A percentile compares a stretch with the other conserved stretches of the same genome.
phyloP scores from a whole-genome alignment of 768 basidiomycete genomes.

The Hericium alpestre region DNA sequence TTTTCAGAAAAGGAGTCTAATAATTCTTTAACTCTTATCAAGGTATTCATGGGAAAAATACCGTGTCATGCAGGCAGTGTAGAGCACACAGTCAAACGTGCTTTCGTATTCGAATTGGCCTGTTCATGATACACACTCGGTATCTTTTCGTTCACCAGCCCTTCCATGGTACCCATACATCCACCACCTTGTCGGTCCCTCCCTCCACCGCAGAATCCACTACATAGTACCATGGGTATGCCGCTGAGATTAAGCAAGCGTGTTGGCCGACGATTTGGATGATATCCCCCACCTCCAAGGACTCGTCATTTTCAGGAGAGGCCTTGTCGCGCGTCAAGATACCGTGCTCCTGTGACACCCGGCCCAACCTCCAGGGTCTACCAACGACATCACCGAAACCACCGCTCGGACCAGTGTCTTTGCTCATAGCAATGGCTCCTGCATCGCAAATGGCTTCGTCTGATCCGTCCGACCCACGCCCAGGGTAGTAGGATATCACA shows the following conservation, averaged over 20 bases:
- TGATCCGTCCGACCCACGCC: slow-evolving; percentile 43
- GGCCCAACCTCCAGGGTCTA: slow-evolving; percentile 50
- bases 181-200: slow-evolving; percentile 45
- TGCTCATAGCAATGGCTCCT: slow-evolving; percentile 79
- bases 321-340: slow-evolving; percentile 36
- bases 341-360: slow-evolving; percentile 74
- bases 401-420: slow-evolving; percentile 67
- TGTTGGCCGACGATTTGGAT: slow-evolving; percentile 77
- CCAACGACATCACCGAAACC: slow-evolving; percentile 67
- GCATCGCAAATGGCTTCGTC: slow-evolving; percentile 79
- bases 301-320: slow-evolving; percentile 10
- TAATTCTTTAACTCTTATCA: no score
- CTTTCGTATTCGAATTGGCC: background rate
- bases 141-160: slow-evolving; percentile 47
- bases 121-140: background rate
- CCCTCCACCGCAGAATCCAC: slow-evolving; percentile 46
- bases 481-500: slow-evolving; percentile 73
- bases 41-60: no score
- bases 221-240: slow-evolving; percentile 76
- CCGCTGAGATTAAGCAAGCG: slow-evolving; percentile 74
- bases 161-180: slow-evolving; percentile 87
- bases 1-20: no score
- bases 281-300: slow-evolving; percentile 45
- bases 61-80: no score
- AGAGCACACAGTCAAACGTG: background rate